Base-by-base conservation (phyloP, 306 rosid species). In the Abrus pulchellus region DNA sequence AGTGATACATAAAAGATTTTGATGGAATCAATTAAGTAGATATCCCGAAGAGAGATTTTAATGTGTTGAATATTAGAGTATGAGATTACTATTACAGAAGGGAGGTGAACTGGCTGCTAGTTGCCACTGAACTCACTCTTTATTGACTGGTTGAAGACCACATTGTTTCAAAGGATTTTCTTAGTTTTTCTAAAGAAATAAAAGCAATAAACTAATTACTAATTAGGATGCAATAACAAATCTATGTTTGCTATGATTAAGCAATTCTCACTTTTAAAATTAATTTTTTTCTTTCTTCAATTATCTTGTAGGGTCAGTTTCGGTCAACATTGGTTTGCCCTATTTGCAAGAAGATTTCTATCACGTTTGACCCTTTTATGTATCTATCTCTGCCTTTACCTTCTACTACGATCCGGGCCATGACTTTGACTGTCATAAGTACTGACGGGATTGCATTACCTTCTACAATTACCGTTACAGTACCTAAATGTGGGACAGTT, bases 351-450 rank as follows among this genome's bases (percentile, higher is more conserved):
- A 90, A 90, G 92, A 85, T 87, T 67, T 89, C 97, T 44, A 77
- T 92, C 63, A 94, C 93, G 52, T 94, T 94, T 90, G 98, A 94
- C 76, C 98, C 98, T 43, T 94, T 94, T 87, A 89, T 94, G 96
- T 90, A 92, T 72, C 89, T 94, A 4, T 90, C 98, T 28, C 78
- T 94, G 70, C 98, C 98, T 7, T 85, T 94, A 83, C 97, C 98
- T 66, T 92, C 96, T 44, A 88, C 90, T 75, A 83, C 85, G 1
- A 76, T 67, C 80, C 92, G 97, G 82, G 87, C 85, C 54, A 90
- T 92, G 94, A 88, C 92, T 7, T 72, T 94, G 91, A 89, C 92
- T 33, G 84, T 94, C 79, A 45, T 90, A 74, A 78, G 86, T 79
- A 80, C 88, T 69, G 92, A 88, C 72, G 97, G 97, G 83, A 72